Evolutionary conservation across 2,329 filamentous ascomycete species (phyloP).

Genomic region (Taxawa tesnikishii): DNA sequence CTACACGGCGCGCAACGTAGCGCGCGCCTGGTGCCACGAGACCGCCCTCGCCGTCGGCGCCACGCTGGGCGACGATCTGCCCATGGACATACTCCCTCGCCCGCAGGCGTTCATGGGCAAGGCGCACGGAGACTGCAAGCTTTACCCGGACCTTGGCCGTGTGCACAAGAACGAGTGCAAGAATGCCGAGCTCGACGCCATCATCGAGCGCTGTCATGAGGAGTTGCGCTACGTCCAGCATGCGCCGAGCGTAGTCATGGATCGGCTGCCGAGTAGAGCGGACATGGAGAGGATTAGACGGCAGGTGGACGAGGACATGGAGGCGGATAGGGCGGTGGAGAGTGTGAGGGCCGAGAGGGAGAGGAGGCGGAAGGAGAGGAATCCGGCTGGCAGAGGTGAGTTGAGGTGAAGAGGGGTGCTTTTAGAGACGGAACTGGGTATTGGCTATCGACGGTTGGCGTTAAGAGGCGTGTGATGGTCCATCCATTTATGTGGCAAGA

Average conservation of each 20-base stretch:
- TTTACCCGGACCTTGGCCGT: constrained; percentile 82
- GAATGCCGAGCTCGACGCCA: constrained; percentile 63
- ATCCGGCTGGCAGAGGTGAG: constrained; percentile 32
- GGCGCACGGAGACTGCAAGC: constrained; percentile 54
- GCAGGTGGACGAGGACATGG: constrained; percentile 55
- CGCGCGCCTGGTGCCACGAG: constrained; percentile 92
- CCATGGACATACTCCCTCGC: constrained; percentile 63
- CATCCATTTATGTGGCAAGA: too few relatives aligned
- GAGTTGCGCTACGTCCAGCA: constrained; percentile 76
- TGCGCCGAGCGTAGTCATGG: constrained; percentile 79
- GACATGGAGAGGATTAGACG: constrained; percentile 54
- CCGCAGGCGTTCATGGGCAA: constrained; percentile 72
- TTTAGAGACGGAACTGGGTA: too few relatives aligned
- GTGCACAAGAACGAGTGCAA: constrained; percentile 58
- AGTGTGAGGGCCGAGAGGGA: constrained; percentile 41
- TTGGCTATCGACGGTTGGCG: too few relatives aligned
- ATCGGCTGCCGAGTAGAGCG: constrained; percentile 55
- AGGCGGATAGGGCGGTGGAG: constrained; percentile 52
- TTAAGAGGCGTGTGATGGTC: too few relatives aligned
- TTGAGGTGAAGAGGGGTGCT: constrained; percentile 12
- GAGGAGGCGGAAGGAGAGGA: constrained; percentile 29
- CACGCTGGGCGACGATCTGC: constrained; percentile 60
- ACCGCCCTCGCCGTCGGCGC: constrained; percentile 78
- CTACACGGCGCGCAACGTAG: constrained; percentile 93
- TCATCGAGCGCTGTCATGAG: constrained; percentile 68